Base-by-base conservation (phyloP, 352 stramenopile genomes). In the Globisporangium takayamanum region DNA sequence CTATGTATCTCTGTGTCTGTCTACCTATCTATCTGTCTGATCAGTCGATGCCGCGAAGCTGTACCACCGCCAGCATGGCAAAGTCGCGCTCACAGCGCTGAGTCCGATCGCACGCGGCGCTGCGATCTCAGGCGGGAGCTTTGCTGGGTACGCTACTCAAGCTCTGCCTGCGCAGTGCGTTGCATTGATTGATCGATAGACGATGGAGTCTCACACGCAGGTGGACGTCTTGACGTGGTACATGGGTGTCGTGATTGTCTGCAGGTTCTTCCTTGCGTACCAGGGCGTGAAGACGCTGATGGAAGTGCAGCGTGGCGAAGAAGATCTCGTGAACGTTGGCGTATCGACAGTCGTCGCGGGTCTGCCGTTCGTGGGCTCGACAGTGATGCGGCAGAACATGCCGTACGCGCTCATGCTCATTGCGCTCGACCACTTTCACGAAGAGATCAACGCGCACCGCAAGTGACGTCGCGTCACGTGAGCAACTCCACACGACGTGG, bases 331-430 rank as follows among this genome's bases (percentile, higher is more conserved):
- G 20, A 80, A 78, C 61, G 73, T 81, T 18, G 78, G 69, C 46
- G 74, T 88, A n/a, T 76, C 80, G 7, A 83, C 70, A 0, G 46
- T 82, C 10, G 62, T 65, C 3, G 78, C 78, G 0, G 77, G 66
- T 7, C 46, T 80, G 12, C 82, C 82, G 11, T 90, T 92, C 63
- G 53, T 88, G 8, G 69, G 76, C 22, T 84, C 74, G 10, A 76
- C 69, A 10, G 62, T 86, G 49, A 81, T 92, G 65, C 80, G 81
- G 18, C 76, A 88, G 63, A 89, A 92, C 62, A 53, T 88, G 57
- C 78, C 78, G 18, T 92, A 90, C 57, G 82, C 80, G 20, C 55
- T 87, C 44, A 88, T 92, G 74, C 71, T 92, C 55, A 70, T 92
- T 42, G 80, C 66, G 37, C 74, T 92, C 1, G 82, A 92, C 53